These are phyloP conservation scores for Pistacia atlantica DNA, from an alignment of 345 rosid species.

Conservation along the genomic window DNA sequence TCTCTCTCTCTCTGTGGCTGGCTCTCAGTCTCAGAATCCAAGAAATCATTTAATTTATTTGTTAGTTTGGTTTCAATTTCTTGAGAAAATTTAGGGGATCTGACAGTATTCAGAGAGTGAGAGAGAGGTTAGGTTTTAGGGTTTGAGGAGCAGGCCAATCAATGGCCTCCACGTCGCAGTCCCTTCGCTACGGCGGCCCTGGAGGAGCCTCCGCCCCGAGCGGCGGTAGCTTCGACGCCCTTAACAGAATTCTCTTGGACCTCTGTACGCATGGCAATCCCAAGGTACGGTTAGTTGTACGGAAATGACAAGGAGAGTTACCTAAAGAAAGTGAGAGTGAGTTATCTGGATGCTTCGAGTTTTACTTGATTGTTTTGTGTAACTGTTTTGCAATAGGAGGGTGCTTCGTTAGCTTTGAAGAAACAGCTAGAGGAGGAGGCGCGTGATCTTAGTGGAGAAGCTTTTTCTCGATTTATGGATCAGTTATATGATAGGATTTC, in stretches of 20 bases:
- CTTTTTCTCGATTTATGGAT: constrained; percentile 87
- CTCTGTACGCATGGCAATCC: constrained; percentile 79
- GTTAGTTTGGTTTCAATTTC: neutral
- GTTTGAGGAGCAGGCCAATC: constrained; percentile 30
- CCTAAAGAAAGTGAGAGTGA: neutral
- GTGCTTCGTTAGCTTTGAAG: constrained; percentile 76
- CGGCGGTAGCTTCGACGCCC: constrained; percentile 74
- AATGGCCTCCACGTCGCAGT: constrained; percentile 65
- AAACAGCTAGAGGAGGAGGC: constrained; percentile 86
- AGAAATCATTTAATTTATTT: neutral
- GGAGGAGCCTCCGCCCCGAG: constrained; percentile 43
- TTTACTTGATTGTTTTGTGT: neutral
- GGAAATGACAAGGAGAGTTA: neutral
- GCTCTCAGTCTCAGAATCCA: neutral
- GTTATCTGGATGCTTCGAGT: neutral
- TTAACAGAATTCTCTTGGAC: constrained; percentile 80
- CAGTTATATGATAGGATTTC: constrained; percentile 78
- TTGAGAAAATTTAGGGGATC: neutral
- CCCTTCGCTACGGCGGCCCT: constrained; percentile 55
- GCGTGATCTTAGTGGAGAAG: constrained; percentile 89
- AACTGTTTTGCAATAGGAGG: constrained; percentile 54
- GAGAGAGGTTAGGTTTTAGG: constrained; percentile 40
- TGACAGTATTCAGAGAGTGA: neutral
- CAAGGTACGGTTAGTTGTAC: constrained; percentile 44
- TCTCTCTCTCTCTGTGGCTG: neutral